Evolutionary conservation across 2,329 filamentous ascomycete species (phyloP).

Genomic region (Dactylellina leptospora): DNA sequence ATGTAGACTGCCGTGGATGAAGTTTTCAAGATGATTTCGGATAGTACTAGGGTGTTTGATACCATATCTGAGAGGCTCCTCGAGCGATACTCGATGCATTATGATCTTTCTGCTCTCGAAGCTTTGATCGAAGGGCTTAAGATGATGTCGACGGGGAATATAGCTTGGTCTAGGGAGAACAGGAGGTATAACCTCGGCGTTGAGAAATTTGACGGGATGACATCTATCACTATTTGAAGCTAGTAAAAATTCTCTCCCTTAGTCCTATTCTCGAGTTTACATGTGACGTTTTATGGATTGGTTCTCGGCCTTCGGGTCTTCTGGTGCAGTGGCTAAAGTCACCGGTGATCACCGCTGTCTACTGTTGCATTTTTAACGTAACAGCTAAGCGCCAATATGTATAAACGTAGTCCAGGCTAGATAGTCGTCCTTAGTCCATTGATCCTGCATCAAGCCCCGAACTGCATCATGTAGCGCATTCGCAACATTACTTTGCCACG

Average conservation of each 20-base stretch:
- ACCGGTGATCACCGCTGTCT: too few relatives aligned
- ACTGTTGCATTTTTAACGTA: too few relatives aligned
- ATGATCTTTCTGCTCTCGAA: conserved; percentile 14
- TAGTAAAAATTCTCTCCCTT: too few relatives aligned
- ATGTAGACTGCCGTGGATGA: conserved; percentile 33
- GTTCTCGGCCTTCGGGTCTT: too few relatives aligned
- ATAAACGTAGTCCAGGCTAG: conserved; percentile 55
- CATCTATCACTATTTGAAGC: conserved; percentile 3
- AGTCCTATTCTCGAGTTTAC: too few relatives aligned
- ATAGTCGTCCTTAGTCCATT: conserved; percentile 22
- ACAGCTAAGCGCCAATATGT: conserved; percentile 56
- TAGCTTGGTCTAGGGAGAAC: conserved; percentile 47
- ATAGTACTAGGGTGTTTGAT: conserved; percentile 24
- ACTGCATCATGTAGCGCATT: conserved; percentile 47
- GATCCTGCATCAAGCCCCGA: conserved; percentile 17
- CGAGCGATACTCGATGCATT: conserved; percentile 21
- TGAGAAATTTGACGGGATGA: conserved; percentile 40
- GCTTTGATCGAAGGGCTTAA: conserved; percentile 15
- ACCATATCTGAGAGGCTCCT: conserved; percentile 17
- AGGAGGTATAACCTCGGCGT: conserved; percentile 45
- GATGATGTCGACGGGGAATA: conserved; percentile 52
- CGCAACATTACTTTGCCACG: too few relatives aligned
- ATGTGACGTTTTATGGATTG: too few relatives aligned
- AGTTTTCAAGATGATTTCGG: conserved; percentile 32
- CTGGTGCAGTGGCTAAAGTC: too few relatives aligned